Base-by-base conservation (phyloP, 2,329 filamentous ascomycete species). In the Aspergillus carbonarius region DNA sequence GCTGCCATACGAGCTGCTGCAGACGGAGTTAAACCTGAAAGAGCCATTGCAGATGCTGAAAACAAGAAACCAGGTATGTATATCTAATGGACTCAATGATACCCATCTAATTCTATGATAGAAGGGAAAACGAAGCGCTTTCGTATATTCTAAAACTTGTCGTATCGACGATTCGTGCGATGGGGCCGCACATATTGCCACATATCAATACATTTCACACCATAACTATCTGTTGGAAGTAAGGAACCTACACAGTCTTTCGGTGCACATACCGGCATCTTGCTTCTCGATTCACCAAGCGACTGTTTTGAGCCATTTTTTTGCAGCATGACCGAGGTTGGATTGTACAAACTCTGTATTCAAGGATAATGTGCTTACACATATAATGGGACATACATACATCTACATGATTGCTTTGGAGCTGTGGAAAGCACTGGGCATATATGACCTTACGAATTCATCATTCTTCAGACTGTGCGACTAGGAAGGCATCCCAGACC, bases 1-100 rank as follows among this genome's bases (percentile, higher is more conserved):
- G 87, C 89, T 18, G 91, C 92, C 40, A 99, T 99, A 61, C 86
- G 90, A 61, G 89, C 90, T 8, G 93, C 95, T 10, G 90, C 93
- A 5, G 83, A 83, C 4, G 86, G 85, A 3, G 79, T 68, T 4
- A 72, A 73, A 58, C 74, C 74, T 30, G 66, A 63, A 10, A 65
- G 65, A 48, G 68, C 66, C 30, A 67, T 68, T 25, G 65, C 66
- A 44, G 57, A 59, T 25, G 42, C 37, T 25, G 37, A 13, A 12
- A 20, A 25, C 5, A 35, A 59, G 20, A 57, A 59, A 17, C 30
- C 18, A 27, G 60, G 60, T 62, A 44, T 8, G 58, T 55, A 20
- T 34, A 2, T 2, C 18, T 5, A 27, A 13, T 10, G n/a, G 8
- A n/a, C 6, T 9, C 2, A 10, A 5, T 15, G 5, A 40, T 32